These are phyloP conservation scores for Chytriomyces sp. DNA, from an alignment of 192 early-diverging fungal species.

Conservation along the genomic window DNA sequence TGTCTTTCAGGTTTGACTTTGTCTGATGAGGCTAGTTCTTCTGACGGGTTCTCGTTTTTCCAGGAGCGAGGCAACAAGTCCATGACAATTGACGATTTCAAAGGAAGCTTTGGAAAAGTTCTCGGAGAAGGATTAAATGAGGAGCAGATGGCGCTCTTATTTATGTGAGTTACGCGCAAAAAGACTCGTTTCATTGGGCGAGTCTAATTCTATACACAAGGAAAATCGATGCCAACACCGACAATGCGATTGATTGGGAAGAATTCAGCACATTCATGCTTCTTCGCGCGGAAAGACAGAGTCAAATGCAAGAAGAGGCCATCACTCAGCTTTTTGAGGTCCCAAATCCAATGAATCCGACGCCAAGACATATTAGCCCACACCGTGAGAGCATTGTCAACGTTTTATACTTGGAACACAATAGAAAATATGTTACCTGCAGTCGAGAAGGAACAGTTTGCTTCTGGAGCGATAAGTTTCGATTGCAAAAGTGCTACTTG, in stretches of 20 bases:
- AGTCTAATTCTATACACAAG: not conserved
- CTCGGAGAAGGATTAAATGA: conserved; percentile 48
- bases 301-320: conserved; percentile 50
- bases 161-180: conserved; percentile 40
- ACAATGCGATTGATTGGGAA: conserved; percentile 60
- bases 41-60: not conserved
- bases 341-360: conserved; percentile 19
- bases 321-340: conserved; percentile 44
- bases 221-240: conserved; percentile 60
- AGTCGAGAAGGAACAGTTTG: conserved; percentile 53
- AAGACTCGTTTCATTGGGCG: not conserved
- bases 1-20: conserved; percentile 54
- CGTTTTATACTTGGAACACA: conserved; percentile 36
- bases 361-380: conserved; percentile 32
- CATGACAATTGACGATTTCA: conserved; percentile 49
- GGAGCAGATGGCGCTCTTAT: conserved; percentile 58
- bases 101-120: conserved; percentile 48
- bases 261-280: conserved; percentile 64
- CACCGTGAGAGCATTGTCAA: conserved; percentile 49
- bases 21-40: too few relatives aligned
- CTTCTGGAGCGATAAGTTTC: conserved; percentile 53
- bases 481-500: conserved; percentile 44
- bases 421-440: conserved; percentile 43
- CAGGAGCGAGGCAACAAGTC: conserved; percentile 23
- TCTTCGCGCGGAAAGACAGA: conserved; percentile 50